Base-by-base conservation (phyloP, 2,329 filamentous ascomycete species). In the Cryphonectria japonica region DNA sequence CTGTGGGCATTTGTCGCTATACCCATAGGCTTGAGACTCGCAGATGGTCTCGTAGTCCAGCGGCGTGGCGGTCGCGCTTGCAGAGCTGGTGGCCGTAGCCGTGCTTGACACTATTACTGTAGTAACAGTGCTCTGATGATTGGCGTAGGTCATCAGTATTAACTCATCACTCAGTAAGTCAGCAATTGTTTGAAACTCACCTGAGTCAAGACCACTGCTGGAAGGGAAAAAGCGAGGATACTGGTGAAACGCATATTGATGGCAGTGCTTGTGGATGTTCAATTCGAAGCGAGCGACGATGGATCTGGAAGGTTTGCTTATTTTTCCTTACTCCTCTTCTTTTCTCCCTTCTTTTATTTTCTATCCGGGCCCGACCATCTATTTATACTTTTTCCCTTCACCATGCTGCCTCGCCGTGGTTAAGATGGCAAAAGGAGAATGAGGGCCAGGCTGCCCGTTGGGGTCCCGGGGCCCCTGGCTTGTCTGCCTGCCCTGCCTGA, bases 1-100 rank as follows among this genome's bases (percentile, higher is more conserved):
- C 52, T 70, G 71, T 6, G 71, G 65, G 65, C 71, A 72, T 50
- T 39, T 60, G 37, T 70, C 60, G 8, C 60, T 39, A 26, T 72
- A 72, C 22, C 64, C 13, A 5, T 61, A 70, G 14, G 68, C 65
- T 7, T 70, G 60, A 7, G 41, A 54, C 34, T 72, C 71, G 65
- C 71, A 72, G 34, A 72, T 67, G 4, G 60, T 52, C 50, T 66
- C 39, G 41, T 72, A 72, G 71, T 72, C 68, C 22, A 68, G 41
- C 1, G 68, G 59, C 8, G 71, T 70, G 11, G 68, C 64, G 14
- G 65, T 60, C 13, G 71, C 64, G 34, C 29, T 34, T 26, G 71
- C 60, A 9, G 68, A 60, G 41, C 29, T 68, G n/a, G 64, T 70
- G 34, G 64, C 61, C 11, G 59, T 61, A 5, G 70, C 59, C 6